phyloP scores from a whole-genome alignment of 2,329 filamentous ascomycete genomes.

The Incumbomyces lentus region DNA sequence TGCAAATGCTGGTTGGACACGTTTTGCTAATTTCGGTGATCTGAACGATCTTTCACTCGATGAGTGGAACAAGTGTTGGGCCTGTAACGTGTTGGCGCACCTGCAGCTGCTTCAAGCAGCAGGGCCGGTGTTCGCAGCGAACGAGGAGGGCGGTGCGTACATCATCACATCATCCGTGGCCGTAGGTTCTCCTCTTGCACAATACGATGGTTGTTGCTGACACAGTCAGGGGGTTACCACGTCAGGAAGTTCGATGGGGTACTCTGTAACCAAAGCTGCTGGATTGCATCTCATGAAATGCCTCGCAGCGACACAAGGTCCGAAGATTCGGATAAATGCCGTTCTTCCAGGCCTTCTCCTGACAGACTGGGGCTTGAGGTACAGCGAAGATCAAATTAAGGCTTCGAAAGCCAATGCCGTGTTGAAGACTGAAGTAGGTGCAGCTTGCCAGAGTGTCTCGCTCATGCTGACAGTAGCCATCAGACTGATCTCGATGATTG shows the following conservation, averaged over 20 bases:
- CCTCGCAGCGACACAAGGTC: slow-evolving; percentile 51
- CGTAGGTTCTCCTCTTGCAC: slow-evolving; percentile 26
- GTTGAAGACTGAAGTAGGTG: slow-evolving; percentile 48
- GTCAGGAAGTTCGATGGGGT: slow-evolving; percentile 56
- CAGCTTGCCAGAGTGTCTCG: neutral
- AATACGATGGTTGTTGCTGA: neutral
- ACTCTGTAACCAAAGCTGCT: slow-evolving; percentile 70
- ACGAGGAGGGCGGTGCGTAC: slow-evolving; percentile 53
- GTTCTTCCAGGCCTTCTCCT: slow-evolving; percentile 54
- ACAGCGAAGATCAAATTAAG: slow-evolving; percentile 47
- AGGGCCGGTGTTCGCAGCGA: slow-evolving; percentile 48
- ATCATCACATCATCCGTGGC: slow-evolving; percentile 55
- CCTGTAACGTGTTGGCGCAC: slow-evolving; percentile 50
- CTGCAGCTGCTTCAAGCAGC: slow-evolving; percentile 47
- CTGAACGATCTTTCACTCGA: slow-evolving; percentile 48
- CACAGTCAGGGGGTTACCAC: slow-evolving; percentile 43
- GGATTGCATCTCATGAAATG: slow-evolving; percentile 59
- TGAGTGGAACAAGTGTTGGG: slow-evolving; percentile 58
- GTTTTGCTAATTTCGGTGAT: slow-evolving; percentile 47
- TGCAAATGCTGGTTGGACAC: slow-evolving; percentile 62
- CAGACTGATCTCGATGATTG: slow-evolving; percentile 34
- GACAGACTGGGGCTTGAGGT: slow-evolving; percentile 58
- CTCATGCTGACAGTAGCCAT: slow-evolving; percentile 10
- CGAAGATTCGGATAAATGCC: slow-evolving; percentile 54
- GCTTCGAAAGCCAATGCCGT: slow-evolving; percentile 44